Conservation (phyloP, 106 monocot species). For the Allium cepa region DNA sequence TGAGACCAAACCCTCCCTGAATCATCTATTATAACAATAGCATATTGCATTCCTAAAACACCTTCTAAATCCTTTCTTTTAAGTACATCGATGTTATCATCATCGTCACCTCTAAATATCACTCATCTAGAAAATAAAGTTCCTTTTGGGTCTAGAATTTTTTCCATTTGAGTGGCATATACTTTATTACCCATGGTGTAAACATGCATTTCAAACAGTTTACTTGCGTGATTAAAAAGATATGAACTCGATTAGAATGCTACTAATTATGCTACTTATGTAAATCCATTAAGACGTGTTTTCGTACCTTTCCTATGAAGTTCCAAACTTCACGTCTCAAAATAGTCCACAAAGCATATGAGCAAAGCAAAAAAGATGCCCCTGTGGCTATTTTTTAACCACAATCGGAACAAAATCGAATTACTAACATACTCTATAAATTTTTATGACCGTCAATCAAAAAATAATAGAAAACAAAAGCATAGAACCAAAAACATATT, state of each 20-base stretch:
- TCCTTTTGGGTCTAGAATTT: slow-evolving; percentile 59
- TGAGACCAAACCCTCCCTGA: slow-evolving; percentile 92
- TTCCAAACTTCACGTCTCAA: slow-evolving; percentile 93
- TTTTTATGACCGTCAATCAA: too few relatives aligned
- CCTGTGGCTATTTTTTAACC: slow-evolving; percentile 43
- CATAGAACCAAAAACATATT: too few relatives aligned
- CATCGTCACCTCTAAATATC: slow-evolving; percentile 87
- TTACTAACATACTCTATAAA: too few relatives aligned
- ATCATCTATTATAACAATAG: slow-evolving; percentile 96
- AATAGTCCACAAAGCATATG: slow-evolving; percentile 99
- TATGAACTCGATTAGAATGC: background rate
- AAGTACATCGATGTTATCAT: slow-evolving; percentile 54
- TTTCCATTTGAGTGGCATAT: slow-evolving; percentile 98
- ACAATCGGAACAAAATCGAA: too few relatives aligned
- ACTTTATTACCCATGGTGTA: slow-evolving; percentile 97
- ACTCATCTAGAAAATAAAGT: slow-evolving; percentile 77
- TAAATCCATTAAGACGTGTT: background rate
- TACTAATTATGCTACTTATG: background rate
- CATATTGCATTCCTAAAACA: slow-evolving; percentile 93
- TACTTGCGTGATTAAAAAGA: slow-evolving; percentile 53
- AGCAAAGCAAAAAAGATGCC: slow-evolving; percentile 68
- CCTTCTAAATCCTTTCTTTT: slow-evolving; percentile 97
- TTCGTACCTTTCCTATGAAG: slow-evolving; percentile 77
- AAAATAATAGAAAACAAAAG: too few relatives aligned
- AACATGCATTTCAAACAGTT: slow-evolving; percentile 83